These are phyloP conservation scores for Xylaria sp. DNA, from an alignment of 2,329 filamentous ascomycete species.

Conservation along the genomic window DNA sequence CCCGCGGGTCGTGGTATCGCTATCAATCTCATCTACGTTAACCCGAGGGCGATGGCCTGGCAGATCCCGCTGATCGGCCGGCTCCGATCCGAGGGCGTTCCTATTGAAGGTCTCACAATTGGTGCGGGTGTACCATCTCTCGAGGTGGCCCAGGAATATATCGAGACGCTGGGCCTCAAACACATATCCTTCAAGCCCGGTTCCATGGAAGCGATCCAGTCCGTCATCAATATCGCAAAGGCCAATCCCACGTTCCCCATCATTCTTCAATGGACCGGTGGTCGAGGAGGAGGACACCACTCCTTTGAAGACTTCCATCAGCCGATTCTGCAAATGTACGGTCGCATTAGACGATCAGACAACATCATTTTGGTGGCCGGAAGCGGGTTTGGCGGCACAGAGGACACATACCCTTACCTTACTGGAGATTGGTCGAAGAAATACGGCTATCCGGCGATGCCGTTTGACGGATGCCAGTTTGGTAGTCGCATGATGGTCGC, in stretches of 20 bases:
- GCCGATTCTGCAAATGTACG: slow-evolving; percentile 90
- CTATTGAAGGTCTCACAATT: slow-evolving; percentile 91
- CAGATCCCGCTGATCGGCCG: slow-evolving; percentile 86
- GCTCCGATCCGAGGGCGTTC: slow-evolving; percentile 84
- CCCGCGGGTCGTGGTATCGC: slow-evolving; percentile 88
- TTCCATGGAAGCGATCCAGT: slow-evolving; percentile 86
- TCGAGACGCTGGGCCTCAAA: slow-evolving; percentile 89
- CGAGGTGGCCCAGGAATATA: slow-evolving; percentile 92
- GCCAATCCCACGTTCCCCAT: slow-evolving; percentile 95
- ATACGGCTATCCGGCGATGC: slow-evolving; percentile 91
- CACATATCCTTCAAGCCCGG: slow-evolving; percentile 96
- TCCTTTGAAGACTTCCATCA: slow-evolving; percentile 96
- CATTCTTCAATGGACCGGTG: slow-evolving; percentile 93
- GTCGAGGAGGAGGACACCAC: slow-evolving; percentile 92
- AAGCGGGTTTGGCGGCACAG: slow-evolving; percentile 88
- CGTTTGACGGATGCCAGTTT: slow-evolving; percentile 90
- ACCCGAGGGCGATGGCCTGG: slow-evolving; percentile 89
- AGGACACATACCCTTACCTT: slow-evolving; percentile 92
- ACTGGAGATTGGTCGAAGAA: slow-evolving; percentile 88
- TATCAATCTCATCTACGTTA: slow-evolving; percentile 91
- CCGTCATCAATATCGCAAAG: slow-evolving; percentile 91
- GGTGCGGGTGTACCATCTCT: slow-evolving; percentile 94
- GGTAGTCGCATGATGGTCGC: slow-evolving; percentile 95
- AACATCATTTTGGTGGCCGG: slow-evolving; percentile 92
- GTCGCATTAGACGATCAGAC: slow-evolving; percentile 82